phyloP scores from a whole-genome alignment of 2,329 filamentous ascomycete species.

The Cercospora sp. region DNA sequence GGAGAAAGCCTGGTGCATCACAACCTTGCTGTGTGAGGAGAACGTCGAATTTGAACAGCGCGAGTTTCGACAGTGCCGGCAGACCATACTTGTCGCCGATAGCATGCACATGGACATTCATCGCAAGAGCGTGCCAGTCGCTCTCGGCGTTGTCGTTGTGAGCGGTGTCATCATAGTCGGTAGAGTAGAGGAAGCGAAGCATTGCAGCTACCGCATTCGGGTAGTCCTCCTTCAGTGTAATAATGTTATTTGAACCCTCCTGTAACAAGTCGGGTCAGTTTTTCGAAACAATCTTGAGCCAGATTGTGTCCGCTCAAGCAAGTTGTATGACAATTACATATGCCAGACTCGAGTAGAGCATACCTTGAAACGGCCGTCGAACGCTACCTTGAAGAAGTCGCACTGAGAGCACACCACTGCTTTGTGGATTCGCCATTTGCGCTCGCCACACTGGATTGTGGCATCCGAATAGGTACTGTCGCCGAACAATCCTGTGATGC shows the following conservation, averaged over 20 bases:
- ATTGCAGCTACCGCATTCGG: constrained; percentile 19
- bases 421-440: constrained; percentile 30
- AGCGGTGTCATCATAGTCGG: constrained; percentile 10
- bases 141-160: background rate
- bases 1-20: background rate
- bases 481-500: background rate
- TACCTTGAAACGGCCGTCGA: constrained; percentile 28
- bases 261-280: background rate
- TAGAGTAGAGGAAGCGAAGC: constrained; percentile 15
- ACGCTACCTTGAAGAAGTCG: constrained; percentile 30
- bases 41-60: constrained; percentile 8
- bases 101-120: constrained; percentile 5
- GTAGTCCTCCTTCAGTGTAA: constrained; percentile 11
- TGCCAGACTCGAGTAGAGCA: background rate
- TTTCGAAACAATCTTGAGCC: background rate
- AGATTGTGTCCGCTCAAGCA: background rate
- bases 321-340: background rate
- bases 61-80: background rate
- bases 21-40: background rate
- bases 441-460: constrained; percentile 27
- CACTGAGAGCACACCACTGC: constrained; percentile 31
- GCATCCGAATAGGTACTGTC: constrained; percentile 21
- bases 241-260: background rate
- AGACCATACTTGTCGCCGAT: constrained; percentile 19
- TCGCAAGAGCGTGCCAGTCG: background rate